Evolutionary conservation across 2,329 filamentous ascomycete genomes (phyloP), one percentile per base, ranked within the genome.

Genomic region (Cytospora paraplurivora): DNA sequence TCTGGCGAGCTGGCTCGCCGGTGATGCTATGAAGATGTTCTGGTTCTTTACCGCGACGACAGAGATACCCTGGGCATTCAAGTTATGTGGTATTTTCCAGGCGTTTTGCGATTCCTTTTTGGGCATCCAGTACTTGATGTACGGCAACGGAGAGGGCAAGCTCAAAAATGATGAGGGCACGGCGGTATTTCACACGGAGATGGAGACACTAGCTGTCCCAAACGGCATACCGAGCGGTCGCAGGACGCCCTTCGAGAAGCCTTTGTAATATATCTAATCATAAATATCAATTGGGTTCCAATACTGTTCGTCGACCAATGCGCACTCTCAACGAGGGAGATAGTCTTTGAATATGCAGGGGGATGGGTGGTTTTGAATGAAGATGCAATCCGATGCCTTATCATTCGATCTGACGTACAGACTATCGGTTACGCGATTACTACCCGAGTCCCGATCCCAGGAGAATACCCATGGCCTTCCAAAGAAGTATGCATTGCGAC

Each of bases 11-110:
- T 96, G 91, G 91, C 79, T 96, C 59, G 77, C 89, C 3, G 91
- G 91, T 66, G 91, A 96, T 75, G 81, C 85, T 10, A 92, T 95
- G 88, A 96, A 96, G 82, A 90, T 94, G 83, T 90, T 92, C 71
- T 89, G 87, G 87, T 95, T 94, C 78, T 89, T 93, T 66, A 90
- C 88, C 1, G 85, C 88, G 1, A 85, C 82, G 1, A 85, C 85
- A 4, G 80, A 83, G 70, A 91, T 95, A 37, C 91, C 91, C 0
- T 83, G 84, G 82, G 86, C 89, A 1, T 96, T 95, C 76, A 94
- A 94, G 79, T 76, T 92, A 21, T 94, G 91, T 72, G 92, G 90
- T 68, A 81, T 92, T 62, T 93, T 95, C 76, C 91, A 95, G 79
- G 89, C 90, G 21, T 79, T 78, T 27, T 94, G 92, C 76, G 91